Evolutionary conservation across 2,329 filamentous ascomycete genomes (phyloP).

Genomic region (Fusarium pilosicola): DNA sequence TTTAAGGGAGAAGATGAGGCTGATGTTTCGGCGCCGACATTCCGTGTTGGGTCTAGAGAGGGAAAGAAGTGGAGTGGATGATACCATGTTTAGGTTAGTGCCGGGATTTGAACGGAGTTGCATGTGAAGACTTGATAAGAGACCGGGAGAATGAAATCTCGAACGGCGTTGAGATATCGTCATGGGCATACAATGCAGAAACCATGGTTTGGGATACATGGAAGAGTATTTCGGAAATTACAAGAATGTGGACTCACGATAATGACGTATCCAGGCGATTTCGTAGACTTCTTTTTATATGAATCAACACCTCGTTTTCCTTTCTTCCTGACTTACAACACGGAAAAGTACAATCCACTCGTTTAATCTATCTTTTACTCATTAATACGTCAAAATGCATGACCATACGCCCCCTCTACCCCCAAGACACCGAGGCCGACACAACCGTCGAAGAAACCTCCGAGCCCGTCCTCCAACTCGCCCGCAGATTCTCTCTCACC

Average conservation of each 20-base stretch:
- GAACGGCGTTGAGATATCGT: not conserved
- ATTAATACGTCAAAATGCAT: not conserved
- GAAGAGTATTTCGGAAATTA: not conserved
- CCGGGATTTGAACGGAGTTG: not conserved
- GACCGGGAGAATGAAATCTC: not conserved
- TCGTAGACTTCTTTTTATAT: not conserved
- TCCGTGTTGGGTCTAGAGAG: conserved; percentile 3
- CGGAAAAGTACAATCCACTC: not conserved
- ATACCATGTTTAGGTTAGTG: not conserved
- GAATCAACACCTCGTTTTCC: not conserved
- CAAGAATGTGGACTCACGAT: not conserved
- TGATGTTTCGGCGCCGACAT: conserved; percentile 31
- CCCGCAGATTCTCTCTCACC: conserved; percentile 27
- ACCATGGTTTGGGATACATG: rapidly evolving
- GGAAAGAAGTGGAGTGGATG: not conserved
- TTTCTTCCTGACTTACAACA: not conserved
- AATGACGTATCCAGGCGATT: not conserved
- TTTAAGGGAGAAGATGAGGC: not conserved
- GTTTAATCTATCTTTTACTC: not conserved
- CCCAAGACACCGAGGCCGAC: not conserved
- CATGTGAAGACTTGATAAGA: not conserved
- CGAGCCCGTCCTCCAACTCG: conserved; percentile 20
- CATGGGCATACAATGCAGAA: not conserved
- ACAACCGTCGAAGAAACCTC: conserved; percentile 5
- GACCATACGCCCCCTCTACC: rapidly evolving